A percentile compares a stretch with the other conserved stretches of the same genome.
phyloP scores from a whole-genome alignment of 306 rosid genomes.

The Neltuma alba region DNA sequence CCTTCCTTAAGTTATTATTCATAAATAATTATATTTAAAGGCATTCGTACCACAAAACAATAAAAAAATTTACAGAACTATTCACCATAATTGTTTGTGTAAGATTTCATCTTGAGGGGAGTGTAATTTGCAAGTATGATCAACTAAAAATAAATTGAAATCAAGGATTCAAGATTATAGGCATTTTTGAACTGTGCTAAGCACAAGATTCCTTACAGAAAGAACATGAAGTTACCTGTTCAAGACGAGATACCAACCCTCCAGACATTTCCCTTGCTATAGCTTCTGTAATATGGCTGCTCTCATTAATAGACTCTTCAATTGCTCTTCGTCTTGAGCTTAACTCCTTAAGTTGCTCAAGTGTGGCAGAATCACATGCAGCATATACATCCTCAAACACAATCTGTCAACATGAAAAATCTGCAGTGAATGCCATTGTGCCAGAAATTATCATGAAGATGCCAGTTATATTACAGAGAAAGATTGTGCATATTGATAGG shows the following conservation, averaged over 20 bases:
- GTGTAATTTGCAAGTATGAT: background rate
- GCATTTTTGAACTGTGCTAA: background rate
- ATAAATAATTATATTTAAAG: background rate
- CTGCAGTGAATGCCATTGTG: constrained; percentile 22
- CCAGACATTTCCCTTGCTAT: constrained; percentile 84
- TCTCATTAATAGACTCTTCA: constrained; percentile 63
- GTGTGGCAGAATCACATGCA: constrained; percentile 64
- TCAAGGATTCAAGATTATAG: constrained; percentile 6
- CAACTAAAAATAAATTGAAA: background rate
- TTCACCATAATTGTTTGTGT: background rate
- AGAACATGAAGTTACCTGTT: constrained; percentile 60
- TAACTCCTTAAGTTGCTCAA: constrained; percentile 75
- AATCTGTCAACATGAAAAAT: constrained; percentile 53
- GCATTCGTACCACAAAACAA: background rate
- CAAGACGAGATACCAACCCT: constrained; percentile 60
- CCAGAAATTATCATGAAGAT: background rate
- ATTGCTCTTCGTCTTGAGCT: constrained; percentile 70
- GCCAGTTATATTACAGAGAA: constrained; percentile 1
- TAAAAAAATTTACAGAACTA: background rate
- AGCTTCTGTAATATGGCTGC: constrained; percentile 65
- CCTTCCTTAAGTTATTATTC: background rate
- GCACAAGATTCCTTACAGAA: background rate
- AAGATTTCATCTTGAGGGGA: background rate
- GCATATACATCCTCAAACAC: constrained; percentile 66
- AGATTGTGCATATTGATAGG: background rate